Percentiles rank a stretch among this genome's conserved stretches.
Conservation (phyloP, 345 rosid genomes). For the Eucalyptus camaldulensis region DNA sequence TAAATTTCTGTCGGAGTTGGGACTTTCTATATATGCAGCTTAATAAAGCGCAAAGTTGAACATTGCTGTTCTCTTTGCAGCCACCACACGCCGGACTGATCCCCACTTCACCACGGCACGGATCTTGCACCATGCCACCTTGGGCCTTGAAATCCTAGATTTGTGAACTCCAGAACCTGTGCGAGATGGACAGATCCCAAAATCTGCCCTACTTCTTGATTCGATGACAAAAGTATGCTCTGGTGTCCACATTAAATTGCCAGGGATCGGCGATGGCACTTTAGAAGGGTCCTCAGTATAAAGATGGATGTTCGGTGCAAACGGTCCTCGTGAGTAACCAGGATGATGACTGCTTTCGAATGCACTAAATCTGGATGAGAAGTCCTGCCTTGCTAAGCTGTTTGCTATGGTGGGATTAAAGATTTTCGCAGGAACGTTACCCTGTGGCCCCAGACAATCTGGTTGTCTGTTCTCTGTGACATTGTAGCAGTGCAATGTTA, state of each 20-base stretch:
- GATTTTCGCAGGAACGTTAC: neutral
- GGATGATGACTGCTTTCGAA: neutral
- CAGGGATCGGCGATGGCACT: neutral
- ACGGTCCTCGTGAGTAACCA: neutral
- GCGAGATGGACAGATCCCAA: neutral
- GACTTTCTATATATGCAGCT: neutral
- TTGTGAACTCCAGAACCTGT: constrained; percentile 1
- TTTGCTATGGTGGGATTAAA: neutral
- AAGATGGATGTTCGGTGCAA: neutral
- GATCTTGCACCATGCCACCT: constrained; percentile 54
- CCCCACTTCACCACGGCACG: constrained; percentile 31
- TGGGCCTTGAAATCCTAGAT: constrained; percentile 16
- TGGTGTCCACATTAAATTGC: neutral
- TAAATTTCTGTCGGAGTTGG: neutral
- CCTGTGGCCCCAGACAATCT: neutral
- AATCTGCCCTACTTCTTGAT: constrained; percentile 8
- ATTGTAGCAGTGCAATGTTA: neutral
- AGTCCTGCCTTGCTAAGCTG: neutral
- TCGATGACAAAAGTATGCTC: neutral
- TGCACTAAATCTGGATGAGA: neutral
- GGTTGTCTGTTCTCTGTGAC: neutral
- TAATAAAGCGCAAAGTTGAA: neutral
- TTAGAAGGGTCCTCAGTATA: neutral
- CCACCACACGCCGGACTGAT: constrained; percentile 10
- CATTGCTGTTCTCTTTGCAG: constrained; percentile 4